Conservation (phyloP, 257 asterid genomes). For the Primulina tabacum region DNA sequence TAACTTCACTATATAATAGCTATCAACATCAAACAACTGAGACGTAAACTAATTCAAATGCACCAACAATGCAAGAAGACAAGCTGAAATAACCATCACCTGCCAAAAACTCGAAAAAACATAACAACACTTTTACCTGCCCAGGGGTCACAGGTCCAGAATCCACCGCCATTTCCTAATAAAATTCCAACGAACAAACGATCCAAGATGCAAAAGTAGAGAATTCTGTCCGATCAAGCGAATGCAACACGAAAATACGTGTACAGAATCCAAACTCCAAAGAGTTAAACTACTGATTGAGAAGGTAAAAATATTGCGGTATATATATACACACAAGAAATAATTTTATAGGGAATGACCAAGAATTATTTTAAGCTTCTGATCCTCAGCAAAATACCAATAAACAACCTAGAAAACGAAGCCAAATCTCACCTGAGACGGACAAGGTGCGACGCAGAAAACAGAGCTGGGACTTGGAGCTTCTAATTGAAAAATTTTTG, state of each 20-base stretch:
- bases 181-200: conserved; percentile 23
- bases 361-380: too few species aligned
- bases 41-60: conserved; percentile 5
- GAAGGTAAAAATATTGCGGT: background rate
- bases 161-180: conserved; percentile 53
- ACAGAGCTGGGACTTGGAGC: too few species aligned
- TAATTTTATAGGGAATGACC: too few species aligned
- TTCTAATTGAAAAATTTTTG: too few species aligned
- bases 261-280: conserved; percentile 6
- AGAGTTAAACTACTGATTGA: background rate
- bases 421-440: too few species aligned
- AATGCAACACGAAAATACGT: conserved; percentile 2
- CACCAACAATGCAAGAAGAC: conserved; percentile 14
- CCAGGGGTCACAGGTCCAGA: conserved; percentile 70
- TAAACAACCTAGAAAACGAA: too few species aligned
- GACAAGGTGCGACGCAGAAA: too few species aligned
- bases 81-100: conserved; percentile 19
- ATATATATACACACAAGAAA: background rate
- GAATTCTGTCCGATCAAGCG: conserved; percentile 22
- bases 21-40: background rate
- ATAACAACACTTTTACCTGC: conserved; percentile 46
- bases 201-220: conserved; percentile 2
- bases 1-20: background rate
- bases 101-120: background rate
- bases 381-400: too few species aligned